Evolutionary conservation across 139 green algal species (phyloP), one percentile per base, ranked within the genome.

Genomic region (Diplosphaera chodatii): DNA sequence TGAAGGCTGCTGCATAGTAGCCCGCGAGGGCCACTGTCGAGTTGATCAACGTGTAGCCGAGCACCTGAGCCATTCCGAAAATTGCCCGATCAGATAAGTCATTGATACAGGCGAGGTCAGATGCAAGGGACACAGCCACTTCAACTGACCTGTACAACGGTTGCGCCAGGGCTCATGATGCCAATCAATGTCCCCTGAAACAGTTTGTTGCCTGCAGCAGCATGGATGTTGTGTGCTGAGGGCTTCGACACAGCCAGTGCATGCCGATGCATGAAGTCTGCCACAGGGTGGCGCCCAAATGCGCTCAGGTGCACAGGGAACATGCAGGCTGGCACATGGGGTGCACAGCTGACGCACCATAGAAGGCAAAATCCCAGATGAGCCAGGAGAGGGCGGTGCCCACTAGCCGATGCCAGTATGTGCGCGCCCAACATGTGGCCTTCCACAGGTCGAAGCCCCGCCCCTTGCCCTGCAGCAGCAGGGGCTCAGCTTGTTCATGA

Each of bases 171-270:
- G 22, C 70, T 28, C 29, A 74, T 70, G 28, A 74, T 64, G 40
- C 37, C 40, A 29, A 77, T 77, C 32, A 77, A 77, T 1, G 69
- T 69, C 34, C 68, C 70, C 41, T 90, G 80, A 68, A 86, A 83
- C 2, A 92, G 77, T 78, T 91, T 93, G 76, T 89, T 88, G 37
- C 87, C n/a, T n/a, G n/a, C n/a, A n/a, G n/a, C n/a, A n/a, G n/a
- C n/a, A n/a, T n/a, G n/a, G n/a, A n/a, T n/a, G n/a, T n/a, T n/a
- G n/a, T n/a, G n/a, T n/a, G n/a, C n/a, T n/a, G n/a, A n/a, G n/a
- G n/a, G n/a, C n/a, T n/a, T n/a, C n/a, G n/a, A n/a, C n/a, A n/a
- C n/a, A n/a, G n/a, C n/a, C n/a, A n/a, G n/a, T n/a, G n/a, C n/a
- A n/a, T n/a, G n/a, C n/a, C n/a, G n/a, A n/a, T n/a, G n/a, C n/a